Percentiles rank a stretch among this genome's conserved stretches.
Evolutionary conservation across 129 eudicot species (phyloP).

Genomic region (Tanacetum coccineum): DNA sequence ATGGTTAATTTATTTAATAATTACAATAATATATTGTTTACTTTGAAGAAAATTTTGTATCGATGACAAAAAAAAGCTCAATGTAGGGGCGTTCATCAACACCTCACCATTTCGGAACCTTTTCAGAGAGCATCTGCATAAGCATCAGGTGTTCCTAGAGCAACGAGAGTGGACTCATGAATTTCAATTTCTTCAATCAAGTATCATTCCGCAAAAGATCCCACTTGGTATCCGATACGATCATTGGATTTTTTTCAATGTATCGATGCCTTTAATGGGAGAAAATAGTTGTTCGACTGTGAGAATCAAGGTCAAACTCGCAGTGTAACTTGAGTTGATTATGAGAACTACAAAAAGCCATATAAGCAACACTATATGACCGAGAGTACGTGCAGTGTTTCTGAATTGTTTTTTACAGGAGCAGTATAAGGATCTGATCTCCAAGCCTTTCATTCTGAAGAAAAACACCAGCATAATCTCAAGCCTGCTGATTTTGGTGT

Average conservation of each 20-base stretch:
- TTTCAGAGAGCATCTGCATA: conserved; percentile 57
- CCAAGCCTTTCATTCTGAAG: no score
- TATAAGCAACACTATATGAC: conserved; percentile 65
- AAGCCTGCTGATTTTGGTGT: no score
- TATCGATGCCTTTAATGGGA: conserved; percentile 67
- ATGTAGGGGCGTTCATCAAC: conserved; percentile 86
- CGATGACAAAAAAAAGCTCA: conserved; percentile 75
- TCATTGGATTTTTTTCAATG: conserved; percentile 50
- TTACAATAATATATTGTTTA: no score
- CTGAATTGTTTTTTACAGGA: no score
- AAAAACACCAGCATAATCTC: no score
- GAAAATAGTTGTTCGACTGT: conserved; percentile 85
- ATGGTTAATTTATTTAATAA: no score
- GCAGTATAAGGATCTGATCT: no score
- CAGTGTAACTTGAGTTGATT: conserved; percentile 89
- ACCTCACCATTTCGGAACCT: conserved; percentile 71
- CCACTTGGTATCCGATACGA: conserved; percentile 82
- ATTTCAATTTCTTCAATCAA: conserved; percentile 65
- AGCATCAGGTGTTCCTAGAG: conserved; percentile 75
- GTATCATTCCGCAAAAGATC: conserved; percentile 80
- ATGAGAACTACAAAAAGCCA: conserved; percentile 96
- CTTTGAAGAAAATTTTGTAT: no score
- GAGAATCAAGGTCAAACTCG: conserved; percentile 86
- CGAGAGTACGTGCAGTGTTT: conserved; percentile 73
- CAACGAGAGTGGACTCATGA: conserved; percentile 47